Conservation (phyloP, 2,329 filamentous ascomycete species). For the Diaporthe destruens region DNA sequence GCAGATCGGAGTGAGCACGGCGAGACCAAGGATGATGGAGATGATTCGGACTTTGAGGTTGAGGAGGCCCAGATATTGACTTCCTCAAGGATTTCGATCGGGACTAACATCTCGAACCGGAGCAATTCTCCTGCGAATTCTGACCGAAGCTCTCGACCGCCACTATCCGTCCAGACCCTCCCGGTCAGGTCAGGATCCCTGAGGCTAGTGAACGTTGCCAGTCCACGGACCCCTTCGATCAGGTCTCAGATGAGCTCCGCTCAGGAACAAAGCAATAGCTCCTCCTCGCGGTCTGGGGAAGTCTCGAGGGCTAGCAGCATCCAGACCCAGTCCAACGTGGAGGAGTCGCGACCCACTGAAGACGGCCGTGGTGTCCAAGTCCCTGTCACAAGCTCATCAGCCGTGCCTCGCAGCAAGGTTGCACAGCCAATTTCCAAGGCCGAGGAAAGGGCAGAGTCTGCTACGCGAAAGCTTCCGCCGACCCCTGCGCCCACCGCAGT, state of each 20-base stretch:
- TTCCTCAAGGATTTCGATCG: slow-evolving; percentile 64
- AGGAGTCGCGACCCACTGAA: slow-evolving; percentile 51
- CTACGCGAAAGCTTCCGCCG: neutral
- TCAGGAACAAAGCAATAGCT: slow-evolving; percentile 58
- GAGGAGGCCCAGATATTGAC: slow-evolving; percentile 71
- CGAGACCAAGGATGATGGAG: slow-evolving; percentile 54
- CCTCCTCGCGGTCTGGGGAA: slow-evolving; percentile 53
- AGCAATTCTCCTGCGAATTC: slow-evolving; percentile 62
- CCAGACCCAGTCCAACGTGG: slow-evolving; percentile 57
- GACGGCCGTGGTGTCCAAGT: slow-evolving; percentile 34
- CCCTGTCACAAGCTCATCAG: slow-evolving; percentile 29
- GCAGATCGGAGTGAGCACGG: slow-evolving; percentile 5
- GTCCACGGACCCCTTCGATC: slow-evolving; percentile 62
- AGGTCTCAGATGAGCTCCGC: slow-evolving; percentile 63
- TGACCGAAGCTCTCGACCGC: slow-evolving; percentile 53
- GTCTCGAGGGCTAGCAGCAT: slow-evolving; percentile 57
- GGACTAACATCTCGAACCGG: slow-evolving; percentile 58
- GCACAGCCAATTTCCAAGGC: slow-evolving; percentile 59
- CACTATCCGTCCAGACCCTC: slow-evolving; percentile 53
- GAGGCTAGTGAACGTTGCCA: slow-evolving; percentile 69
- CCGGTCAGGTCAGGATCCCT: slow-evolving; percentile 63
- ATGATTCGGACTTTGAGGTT: slow-evolving; percentile 56
- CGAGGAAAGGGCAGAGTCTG: slow-evolving; percentile 53
- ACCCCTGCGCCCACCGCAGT: neutral
- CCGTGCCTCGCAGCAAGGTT: slow-evolving; percentile 44